phyloP scores from a whole-genome alignment of 345 rosid genomes.

The Fremontodendron californicum region DNA sequence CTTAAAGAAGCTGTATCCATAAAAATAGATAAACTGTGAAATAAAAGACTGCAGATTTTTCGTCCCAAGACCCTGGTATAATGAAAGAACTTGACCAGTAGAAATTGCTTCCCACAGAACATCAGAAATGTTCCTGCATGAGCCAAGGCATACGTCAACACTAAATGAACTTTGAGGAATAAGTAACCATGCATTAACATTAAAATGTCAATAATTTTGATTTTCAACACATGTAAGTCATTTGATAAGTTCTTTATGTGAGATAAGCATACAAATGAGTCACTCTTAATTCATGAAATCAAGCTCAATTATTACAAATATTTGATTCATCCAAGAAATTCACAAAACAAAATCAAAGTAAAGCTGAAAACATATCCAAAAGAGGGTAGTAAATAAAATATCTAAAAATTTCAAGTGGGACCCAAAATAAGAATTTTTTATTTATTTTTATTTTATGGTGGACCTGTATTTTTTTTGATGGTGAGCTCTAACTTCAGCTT shows the following conservation, averaged over 20 bases:
- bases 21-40: conserved; percentile 74
- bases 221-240: not conserved
- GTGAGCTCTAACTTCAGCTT: conserved; percentile 66
- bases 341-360: not conserved
- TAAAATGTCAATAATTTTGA: not conserved
- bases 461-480: conserved; percentile 71
- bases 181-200: not conserved
- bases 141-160: conserved; percentile 8
- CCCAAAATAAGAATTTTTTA: too few species aligned
- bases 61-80: conserved; percentile 76
- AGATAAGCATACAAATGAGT: not conserved
- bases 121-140: conserved; percentile 53
- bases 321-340: not conserved
- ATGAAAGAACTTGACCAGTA: conserved; percentile 45
- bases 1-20: conserved; percentile 84
- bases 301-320: not conserved
- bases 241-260: not conserved
- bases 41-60: conserved; percentile 73
- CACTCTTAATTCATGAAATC: not conserved
- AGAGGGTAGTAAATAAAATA: not conserved
- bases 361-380: not conserved
- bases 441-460: too few species aligned
- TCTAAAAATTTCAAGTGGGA: not conserved
- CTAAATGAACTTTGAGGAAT: not conserved
- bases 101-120: conserved; percentile 74